Conservation (phyloP, 352 stramenopile species). For the Globisporangium heterothallicum region DNA sequence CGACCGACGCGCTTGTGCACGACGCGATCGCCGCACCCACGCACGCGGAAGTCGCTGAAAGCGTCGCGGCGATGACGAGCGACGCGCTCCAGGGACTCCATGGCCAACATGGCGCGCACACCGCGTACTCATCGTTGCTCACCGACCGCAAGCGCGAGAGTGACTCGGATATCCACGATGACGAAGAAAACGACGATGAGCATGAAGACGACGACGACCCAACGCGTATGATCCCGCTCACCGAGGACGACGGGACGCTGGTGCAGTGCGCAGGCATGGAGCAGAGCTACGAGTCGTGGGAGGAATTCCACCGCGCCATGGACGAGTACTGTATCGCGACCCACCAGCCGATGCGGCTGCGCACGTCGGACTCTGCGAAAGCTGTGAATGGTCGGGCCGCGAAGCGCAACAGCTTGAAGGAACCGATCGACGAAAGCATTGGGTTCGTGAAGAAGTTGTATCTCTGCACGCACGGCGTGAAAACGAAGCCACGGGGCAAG, state of each 20-base stretch:
- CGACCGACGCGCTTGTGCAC: constrained; percentile 9
- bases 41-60: constrained; percentile 14
- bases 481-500: constrained; percentile 78
- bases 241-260: constrained; percentile 53
- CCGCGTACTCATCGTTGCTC: constrained; percentile 48
- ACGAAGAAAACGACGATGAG: constrained; percentile 36
- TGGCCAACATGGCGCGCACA: constrained; percentile 15
- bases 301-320: constrained; percentile 79
- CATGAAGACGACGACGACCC: constrained; percentile 36
- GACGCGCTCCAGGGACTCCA: constrained; percentile 23
- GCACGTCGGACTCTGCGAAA: constrained; percentile 77
- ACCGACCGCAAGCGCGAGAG: constrained; percentile 58
- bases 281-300: constrained; percentile 77
- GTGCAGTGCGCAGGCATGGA: constrained; percentile 70
- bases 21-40: constrained; percentile 10
- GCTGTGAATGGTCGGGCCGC: constrained; percentile 70
- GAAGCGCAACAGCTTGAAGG: constrained; percentile 81
- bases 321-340: constrained; percentile 68
- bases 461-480: constrained; percentile 78
- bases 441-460: constrained; percentile 86
- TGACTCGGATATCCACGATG: constrained; percentile 50
- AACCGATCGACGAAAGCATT: constrained; percentile 81
- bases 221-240: constrained; percentile 36
- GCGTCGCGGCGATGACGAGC: constrained; percentile 11
- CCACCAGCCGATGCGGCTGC: constrained; percentile 75